Evolutionary conservation across 805 yeast species (phyloP).

Genomic region (Saccharomycopsis microspora): DNA sequence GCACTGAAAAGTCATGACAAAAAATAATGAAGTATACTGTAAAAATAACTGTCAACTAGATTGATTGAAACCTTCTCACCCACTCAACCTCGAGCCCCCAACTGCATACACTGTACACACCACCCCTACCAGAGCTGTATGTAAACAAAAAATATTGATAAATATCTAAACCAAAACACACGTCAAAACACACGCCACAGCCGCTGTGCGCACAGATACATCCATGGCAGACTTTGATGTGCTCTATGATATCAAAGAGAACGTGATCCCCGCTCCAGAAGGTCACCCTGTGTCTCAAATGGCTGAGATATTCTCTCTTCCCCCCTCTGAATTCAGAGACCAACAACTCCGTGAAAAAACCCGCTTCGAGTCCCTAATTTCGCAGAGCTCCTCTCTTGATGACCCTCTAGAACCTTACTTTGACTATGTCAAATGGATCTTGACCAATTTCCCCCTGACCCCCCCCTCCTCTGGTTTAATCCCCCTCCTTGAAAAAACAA

Average conservation of each 20-base stretch:
- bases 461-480: conserved; percentile 51
- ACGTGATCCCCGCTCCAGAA: conserved; percentile 49
- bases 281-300: conserved; percentile 63
- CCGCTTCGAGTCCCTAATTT: conserved; percentile 38
- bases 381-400: conserved; percentile 49
- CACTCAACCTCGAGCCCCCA: too few species aligned
- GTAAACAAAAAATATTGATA: too few species aligned
- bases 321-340: conserved; percentile 20
- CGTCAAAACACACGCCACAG: too few species aligned
- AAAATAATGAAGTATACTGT: too few species aligned
- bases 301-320: conserved; percentile 29
- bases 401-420: conserved; percentile 74
- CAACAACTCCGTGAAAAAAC: conserved; percentile 27
- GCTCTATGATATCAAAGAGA: conserved; percentile 63
- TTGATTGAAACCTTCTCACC: too few species aligned
- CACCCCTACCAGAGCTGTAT: too few species aligned
- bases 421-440: conserved; percentile 70
- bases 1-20: too few species aligned
- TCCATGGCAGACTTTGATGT: conserved; percentile 24
- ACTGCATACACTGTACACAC: too few species aligned
- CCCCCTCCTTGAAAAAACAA: conserved; percentile 56
- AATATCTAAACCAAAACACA: too few species aligned
- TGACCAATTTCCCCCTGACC: conserved; percentile 49
- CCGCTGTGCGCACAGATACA: too few species aligned
- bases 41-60: too few species aligned